These are phyloP conservation scores for Auricularia auricula-judae DNA, from an alignment of 768 basidiomycete species.

Conservation along the genomic window DNA sequence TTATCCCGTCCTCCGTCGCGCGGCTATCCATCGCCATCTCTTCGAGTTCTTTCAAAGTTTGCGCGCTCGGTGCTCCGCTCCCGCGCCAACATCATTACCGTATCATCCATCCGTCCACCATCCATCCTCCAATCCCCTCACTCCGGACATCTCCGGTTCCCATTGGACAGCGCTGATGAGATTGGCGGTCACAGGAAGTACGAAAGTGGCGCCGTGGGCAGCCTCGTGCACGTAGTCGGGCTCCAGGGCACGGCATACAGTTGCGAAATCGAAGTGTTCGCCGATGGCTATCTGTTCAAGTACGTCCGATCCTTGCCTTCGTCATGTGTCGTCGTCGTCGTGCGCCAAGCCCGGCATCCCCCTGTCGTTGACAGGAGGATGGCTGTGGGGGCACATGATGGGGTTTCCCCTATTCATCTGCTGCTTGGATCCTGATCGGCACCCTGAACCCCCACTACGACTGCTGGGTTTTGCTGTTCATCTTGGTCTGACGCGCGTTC, in stretches of 20 bases:
- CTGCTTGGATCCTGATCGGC: too few species aligned
- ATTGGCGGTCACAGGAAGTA: slow-evolving; percentile 60
- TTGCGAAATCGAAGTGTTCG: slow-evolving; percentile 88
- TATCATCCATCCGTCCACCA: too few species aligned
- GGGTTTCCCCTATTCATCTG: too few species aligned
- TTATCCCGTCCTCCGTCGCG: too few species aligned
- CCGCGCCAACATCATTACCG: too few species aligned
- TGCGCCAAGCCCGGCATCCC: neutral
- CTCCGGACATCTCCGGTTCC: neutral
- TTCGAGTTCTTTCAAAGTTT: too few species aligned
- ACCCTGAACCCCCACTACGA: neutral
- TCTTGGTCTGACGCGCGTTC: neutral
- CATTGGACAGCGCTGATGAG: neutral
- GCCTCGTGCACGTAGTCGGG: slow-evolving; percentile 79
- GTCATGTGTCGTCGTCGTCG: slow-evolving; percentile 1
- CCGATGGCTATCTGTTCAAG: slow-evolving; percentile 87
- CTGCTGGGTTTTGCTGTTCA: neutral
- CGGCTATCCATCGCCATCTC: too few species aligned
- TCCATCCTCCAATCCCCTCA: too few species aligned
- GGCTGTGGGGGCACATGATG: too few species aligned
- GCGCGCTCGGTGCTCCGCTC: too few species aligned
- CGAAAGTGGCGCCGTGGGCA: slow-evolving; percentile 86
- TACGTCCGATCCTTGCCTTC: slow-evolving; percentile 19
- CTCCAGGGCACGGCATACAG: slow-evolving; percentile 91
- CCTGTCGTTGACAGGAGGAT: neutral